Evolutionary conservation across 2,329 filamentous ascomycete genomes (phyloP).

Genomic region (Aureobasidium sp.): DNA sequence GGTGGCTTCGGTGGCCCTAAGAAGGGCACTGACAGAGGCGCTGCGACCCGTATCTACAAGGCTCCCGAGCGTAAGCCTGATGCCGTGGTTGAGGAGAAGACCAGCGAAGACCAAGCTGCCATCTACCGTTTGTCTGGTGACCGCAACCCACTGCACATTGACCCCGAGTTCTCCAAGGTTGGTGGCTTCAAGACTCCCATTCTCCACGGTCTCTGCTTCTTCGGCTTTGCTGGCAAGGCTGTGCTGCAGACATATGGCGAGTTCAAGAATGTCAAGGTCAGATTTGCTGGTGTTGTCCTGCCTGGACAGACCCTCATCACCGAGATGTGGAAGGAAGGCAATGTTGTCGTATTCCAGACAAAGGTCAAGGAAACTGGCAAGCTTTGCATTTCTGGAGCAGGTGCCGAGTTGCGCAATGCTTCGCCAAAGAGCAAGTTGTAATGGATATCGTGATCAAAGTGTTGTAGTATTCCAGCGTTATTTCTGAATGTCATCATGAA

Average conservation of each 20-base stretch:
- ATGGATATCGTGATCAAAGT: slow-evolving; percentile 7
- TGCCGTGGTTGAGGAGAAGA: slow-evolving; percentile 74
- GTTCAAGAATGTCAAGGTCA: slow-evolving; percentile 86
- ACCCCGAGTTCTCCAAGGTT: slow-evolving; percentile 87
- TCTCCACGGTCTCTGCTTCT: slow-evolving; percentile 91
- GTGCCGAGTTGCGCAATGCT: slow-evolving; percentile 59
- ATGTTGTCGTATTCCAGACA: slow-evolving; percentile 72
- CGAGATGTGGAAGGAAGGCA: slow-evolving; percentile 88
- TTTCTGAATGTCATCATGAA: slow-evolving; percentile 8
- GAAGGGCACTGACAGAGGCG: slow-evolving; percentile 69
- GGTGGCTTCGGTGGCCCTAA: slow-evolving; percentile 82
- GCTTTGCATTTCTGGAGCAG: slow-evolving; percentile 72
- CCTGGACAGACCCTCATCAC: slow-evolving; percentile 85
- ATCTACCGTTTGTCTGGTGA: slow-evolving; percentile 91
- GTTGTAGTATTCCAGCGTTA: slow-evolving; percentile 11
- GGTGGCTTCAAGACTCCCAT: slow-evolving; percentile 93
- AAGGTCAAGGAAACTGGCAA: slow-evolving; percentile 92
- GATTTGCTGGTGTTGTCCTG: slow-evolving; percentile 77
- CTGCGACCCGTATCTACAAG: slow-evolving; percentile 69
- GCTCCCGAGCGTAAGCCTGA: slow-evolving; percentile 72
- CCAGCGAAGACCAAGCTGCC: slow-evolving; percentile 82
- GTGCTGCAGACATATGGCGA: slow-evolving; percentile 75
- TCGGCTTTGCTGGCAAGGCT: slow-evolving; percentile 86
- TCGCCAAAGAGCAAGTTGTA: slow-evolving; percentile 44
- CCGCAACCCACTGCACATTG: slow-evolving; percentile 92